Percentiles rank a stretch among this genome's conserved stretches.
Evolutionary conservation across 1,139 yeast species (phyloP).

Genomic region (Kurtzmaniella quercitrusa): DNA sequence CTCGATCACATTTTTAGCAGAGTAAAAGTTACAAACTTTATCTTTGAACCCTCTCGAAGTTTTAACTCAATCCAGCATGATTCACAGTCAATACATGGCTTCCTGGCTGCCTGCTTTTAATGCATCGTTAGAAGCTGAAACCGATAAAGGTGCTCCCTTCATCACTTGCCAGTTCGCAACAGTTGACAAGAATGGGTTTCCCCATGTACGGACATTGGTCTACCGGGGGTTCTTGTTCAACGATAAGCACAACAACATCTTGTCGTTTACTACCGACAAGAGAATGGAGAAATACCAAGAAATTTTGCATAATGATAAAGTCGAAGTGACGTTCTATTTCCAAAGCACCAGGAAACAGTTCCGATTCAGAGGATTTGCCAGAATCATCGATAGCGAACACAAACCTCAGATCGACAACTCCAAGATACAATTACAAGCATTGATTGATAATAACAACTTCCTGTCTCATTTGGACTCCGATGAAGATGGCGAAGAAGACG

Average conservation of each 20-base stretch:
- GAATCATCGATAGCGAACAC: conserved; percentile 34
- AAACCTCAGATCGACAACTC: conserved; percentile 32
- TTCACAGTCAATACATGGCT: conserved; percentile 51
- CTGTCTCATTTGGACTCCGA: conserved; percentile 8
- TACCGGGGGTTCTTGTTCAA: conserved; percentile 72
- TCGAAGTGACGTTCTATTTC: conserved; percentile 78
- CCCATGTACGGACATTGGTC: conserved; percentile 65
- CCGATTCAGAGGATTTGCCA: conserved; percentile 65
- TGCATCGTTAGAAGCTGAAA: conserved; percentile 40
- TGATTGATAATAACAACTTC: conserved; percentile 11
- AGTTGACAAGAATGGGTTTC: conserved; percentile 53
- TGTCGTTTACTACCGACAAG: conserved; percentile 69
- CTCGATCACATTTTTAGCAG: background rate
- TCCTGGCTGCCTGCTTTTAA: conserved; percentile 66
- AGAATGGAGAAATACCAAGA: conserved; percentile 63
- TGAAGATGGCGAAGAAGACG: conserved; percentile 10
- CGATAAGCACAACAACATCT: conserved; percentile 61
- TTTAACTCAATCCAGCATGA: conserved; percentile 10
- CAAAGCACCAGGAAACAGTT: conserved; percentile 59
- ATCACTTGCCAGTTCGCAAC: conserved; percentile 67
- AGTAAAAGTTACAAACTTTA: background rate
- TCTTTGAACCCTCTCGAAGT: background rate
- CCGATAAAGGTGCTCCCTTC: conserved; percentile 27
- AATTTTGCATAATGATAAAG: conserved; percentile 44
- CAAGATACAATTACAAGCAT: conserved; percentile 19